Percentiles rank a stretch among this genome's conserved stretches.
Evolutionary conservation across 768 basidiomycete species (phyloP).

Genomic region (Lactarius sanguifluus): DNA sequence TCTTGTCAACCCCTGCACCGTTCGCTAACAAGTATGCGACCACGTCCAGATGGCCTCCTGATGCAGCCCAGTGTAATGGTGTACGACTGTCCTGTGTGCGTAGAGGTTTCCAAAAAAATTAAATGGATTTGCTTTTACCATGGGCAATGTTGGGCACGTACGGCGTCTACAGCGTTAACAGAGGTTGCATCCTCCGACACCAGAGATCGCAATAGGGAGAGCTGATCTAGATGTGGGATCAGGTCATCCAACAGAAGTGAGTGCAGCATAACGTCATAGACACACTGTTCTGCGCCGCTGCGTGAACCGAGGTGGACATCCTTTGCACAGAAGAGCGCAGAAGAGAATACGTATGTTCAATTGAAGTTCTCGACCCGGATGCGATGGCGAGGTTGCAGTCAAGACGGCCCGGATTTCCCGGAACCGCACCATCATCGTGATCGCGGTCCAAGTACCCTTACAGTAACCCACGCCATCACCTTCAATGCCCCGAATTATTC

Average conservation of each 20-base stretch:
- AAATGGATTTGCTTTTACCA: neutral
- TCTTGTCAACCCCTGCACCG: conserved; percentile 64
- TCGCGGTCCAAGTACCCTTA: no score
- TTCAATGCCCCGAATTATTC: no score
- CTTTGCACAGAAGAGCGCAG: neutral
- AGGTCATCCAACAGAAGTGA: neutral
- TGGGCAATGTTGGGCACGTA: conserved; percentile 36
- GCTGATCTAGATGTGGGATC: conserved; percentile 54
- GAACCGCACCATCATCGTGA: no score
- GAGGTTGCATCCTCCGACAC: conserved; percentile 59
- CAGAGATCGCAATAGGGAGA: conserved; percentile 65
- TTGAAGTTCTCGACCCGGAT: no score
- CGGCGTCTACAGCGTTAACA: conserved; percentile 62
- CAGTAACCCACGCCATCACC: no score
- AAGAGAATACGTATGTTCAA: neutral
- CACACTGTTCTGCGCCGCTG: conserved; percentile 68
- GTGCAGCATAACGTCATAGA: neutral
- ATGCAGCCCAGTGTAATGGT: conserved; percentile 84
- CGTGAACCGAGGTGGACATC: conserved; percentile 49
- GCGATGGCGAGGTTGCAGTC: no score
- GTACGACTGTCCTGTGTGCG: conserved; percentile 67
- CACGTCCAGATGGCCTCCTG: conserved; percentile 68
- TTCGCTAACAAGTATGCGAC: conserved; percentile 66
- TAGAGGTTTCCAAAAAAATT: neutral
- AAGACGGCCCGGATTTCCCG: neutral